A percentile compares a stretch with the other conserved stretches of the same genome.
Evolutionary conservation across 2,329 filamentous ascomycete genomes (phyloP).

Genomic region (Ceratocystis ficicola): DNA sequence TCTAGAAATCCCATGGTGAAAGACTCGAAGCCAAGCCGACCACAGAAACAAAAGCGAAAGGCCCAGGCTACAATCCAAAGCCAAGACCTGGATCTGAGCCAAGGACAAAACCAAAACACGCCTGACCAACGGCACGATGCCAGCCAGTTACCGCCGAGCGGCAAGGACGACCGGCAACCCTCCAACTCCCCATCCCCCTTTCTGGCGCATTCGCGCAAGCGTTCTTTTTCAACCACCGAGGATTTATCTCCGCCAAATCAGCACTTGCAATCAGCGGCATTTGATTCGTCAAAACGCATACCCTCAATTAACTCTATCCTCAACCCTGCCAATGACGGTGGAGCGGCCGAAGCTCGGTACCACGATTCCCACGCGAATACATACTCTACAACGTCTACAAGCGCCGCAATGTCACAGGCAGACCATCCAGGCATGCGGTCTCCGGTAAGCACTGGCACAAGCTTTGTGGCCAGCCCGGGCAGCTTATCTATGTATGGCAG

Average conservation of each 20-base stretch:
- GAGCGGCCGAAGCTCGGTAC: slow-evolving; percentile 11
- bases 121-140: background rate
- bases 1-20: slow-evolving; percentile 10
- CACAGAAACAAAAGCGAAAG: background rate
- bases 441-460: slow-evolving; percentile 9
- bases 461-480: slow-evolving; percentile 17
- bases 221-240: slow-evolving; percentile 53
- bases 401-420: background rate
- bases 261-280: background rate
- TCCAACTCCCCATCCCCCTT: slow-evolving; percentile 51
- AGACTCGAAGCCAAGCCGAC: background rate
- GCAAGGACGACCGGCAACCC: slow-evolving; percentile 39
- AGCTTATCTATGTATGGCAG: slow-evolving; percentile 3
- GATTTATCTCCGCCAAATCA: slow-evolving; percentile 36
- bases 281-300: slow-evolving; percentile 44
- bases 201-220: slow-evolving; percentile 49
- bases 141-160: background rate
- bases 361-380: slow-evolving; percentile 14
- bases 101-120: background rate
- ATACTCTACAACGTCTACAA: slow-evolving; percentile 7
- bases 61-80: too few species aligned
- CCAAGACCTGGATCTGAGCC: background rate
- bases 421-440: slow-evolving; percentile 16
- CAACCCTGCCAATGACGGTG: slow-evolving; percentile 38
- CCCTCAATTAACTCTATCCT: slow-evolving; percentile 67